Conservation (phyloP, 2,329 filamentous ascomycete species). For the Aspergillus japonicus region DNA sequence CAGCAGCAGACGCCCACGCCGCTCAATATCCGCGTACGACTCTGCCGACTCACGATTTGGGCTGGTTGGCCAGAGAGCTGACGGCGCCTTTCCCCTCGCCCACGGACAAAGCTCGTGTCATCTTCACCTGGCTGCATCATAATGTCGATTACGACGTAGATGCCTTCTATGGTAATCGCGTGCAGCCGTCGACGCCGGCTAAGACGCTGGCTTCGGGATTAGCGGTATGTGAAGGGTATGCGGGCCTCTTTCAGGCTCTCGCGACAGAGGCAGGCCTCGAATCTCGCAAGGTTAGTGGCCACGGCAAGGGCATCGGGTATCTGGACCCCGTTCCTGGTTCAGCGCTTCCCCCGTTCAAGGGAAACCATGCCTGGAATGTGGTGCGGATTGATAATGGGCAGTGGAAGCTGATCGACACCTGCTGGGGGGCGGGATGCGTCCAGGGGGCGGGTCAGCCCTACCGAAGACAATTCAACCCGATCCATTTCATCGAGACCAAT, state of each 20-base stretch:
- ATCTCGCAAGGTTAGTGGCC: conserved; percentile 69
- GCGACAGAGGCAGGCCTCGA: conserved; percentile 78
- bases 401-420: conserved; percentile 90
- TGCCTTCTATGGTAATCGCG: conserved; percentile 71
- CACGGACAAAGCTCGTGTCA: conserved; percentile 87
- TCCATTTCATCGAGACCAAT: conserved; percentile 63
- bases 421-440: conserved; percentile 85
- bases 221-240: conserved; percentile 91
- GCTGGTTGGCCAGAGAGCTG: conserved; percentile 73
- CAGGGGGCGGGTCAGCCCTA: conserved; percentile 57
- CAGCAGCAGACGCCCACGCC: conserved; percentile 73
- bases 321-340: conserved; percentile 61
- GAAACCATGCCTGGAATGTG: conserved; percentile 86
- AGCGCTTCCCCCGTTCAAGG: conserved; percentile 61
- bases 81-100: conserved; percentile 75
- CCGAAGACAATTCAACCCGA: conserved; percentile 65
- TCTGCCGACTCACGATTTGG: conserved; percentile 67
- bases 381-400: conserved; percentile 80
- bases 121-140: conserved; percentile 95
- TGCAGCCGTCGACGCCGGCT: conserved; percentile 67
- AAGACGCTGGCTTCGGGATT: conserved; percentile 73
- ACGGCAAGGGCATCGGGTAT: conserved; percentile 85
- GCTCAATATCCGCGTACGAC: conserved; percentile 70
- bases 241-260: conserved; percentile 74
- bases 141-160: conserved; percentile 83